Conservation (phyloP, 306 rosid species). For the Gastrolobium villosum region DNA sequence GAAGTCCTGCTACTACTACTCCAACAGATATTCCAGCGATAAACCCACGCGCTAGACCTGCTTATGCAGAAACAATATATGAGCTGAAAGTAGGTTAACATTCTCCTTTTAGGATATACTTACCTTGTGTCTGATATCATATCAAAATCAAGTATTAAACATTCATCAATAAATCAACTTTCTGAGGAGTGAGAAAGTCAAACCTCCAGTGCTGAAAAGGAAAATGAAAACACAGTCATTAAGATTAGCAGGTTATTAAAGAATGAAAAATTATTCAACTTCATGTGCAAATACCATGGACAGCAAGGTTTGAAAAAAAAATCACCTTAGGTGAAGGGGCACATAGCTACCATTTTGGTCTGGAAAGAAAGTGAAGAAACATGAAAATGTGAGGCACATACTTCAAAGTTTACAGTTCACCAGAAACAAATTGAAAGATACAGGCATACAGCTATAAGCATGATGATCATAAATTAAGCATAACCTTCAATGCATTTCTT, state of each 20-base stretch:
- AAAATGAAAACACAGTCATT: constrained; percentile 11
- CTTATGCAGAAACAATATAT: constrained; percentile 48
- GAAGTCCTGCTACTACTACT: constrained; percentile 62
- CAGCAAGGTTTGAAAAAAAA: constrained; percentile 6
- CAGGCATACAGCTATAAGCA: constrained; percentile 16
- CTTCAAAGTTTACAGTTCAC: background rate
- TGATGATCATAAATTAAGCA: constrained; percentile 16
- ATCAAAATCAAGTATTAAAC: constrained; percentile 38
- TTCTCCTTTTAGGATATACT: constrained; percentile 29
- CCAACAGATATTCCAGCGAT: constrained; percentile 70
- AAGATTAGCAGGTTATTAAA: constrained; percentile 17
- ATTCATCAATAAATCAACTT: constrained; percentile 39
- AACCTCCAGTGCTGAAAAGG: constrained; percentile 60
- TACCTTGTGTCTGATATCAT: constrained; percentile 9
- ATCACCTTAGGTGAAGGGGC: constrained; percentile 60
- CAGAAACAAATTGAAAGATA: constrained; percentile 19
- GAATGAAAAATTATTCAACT: constrained; percentile 29
- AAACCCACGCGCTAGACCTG: constrained; percentile 63
- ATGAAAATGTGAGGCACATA: constrained; percentile 28
- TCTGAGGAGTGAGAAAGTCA: constrained; percentile 46
- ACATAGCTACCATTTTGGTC: constrained; percentile 57
- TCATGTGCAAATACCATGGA: background rate
- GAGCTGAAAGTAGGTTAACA: constrained; percentile 36
- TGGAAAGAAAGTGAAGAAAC: constrained; percentile 56
- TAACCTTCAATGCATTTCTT: constrained; percentile 17